Base-by-base conservation (phyloP, 257 asterid species). In the Solanum habrochaites region DNA sequence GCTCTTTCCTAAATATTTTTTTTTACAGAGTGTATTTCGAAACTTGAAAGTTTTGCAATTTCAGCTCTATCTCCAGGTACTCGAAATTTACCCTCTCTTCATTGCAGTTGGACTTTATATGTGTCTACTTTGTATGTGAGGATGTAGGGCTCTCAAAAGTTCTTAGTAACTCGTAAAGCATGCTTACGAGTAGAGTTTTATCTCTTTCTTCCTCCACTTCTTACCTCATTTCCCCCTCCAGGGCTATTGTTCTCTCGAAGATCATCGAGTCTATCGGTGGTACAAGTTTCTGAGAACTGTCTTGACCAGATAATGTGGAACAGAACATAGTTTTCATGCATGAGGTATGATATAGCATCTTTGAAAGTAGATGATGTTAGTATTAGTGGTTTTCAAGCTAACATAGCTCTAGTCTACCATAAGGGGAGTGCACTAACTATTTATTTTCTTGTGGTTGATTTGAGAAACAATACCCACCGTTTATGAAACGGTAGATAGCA, bases 1-100 rank as follows among this genome's bases (percentile, higher is more conserved):
- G 21, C 2, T 49, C 29, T 29, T 80, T 29, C n/a, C 15, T 29
- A 18, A 49, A 16, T 49, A 21, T 1, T 18, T 14, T 18, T 14
- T 47, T 49, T 9, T 49, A 45, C 1, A 0, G 83, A 6, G 20
- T 49, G 20, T 80, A 18, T n/a, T 91, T 90, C 29, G 95, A 91
- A 89, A 92, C 91, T 90, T 71, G 95, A 92, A 89, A 92, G 93
- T 78, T 85, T 89, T 89, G 85, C 93, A 47, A 45, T 25, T 27
- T 78, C 66, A 43, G 32, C 45, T 45, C 27, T 80, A 45, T 45
- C 47, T 27, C 66, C 42, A 80, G 85, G 67, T 18, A 78, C 42
- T 40, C 32, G 11, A 47, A 27, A 80, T 29, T 80, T 47, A 29
- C 40, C 4, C 66, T 47, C 67, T 43, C 25, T 25, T 16, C 67